Base-by-base conservation (phyloP, 345 rosid species). In the Salix udensis region DNA sequence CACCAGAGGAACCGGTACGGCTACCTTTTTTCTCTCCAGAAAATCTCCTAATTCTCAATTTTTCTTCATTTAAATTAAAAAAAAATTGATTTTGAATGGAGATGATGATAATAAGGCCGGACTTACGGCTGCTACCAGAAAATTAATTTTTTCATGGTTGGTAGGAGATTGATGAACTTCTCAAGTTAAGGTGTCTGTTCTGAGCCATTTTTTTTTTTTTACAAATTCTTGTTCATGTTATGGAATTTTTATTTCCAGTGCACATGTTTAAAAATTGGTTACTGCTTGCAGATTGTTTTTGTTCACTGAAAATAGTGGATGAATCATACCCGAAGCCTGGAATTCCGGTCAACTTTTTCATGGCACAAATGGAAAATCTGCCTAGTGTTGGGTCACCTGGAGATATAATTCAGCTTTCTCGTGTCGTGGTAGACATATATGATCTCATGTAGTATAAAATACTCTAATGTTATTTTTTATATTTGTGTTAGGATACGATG, bases 81-180 rank as follows among this genome's bases (percentile, higher is more conserved):
- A 12, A 77, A 64, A 36, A 28, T 30, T 30, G 28, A 23, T 24
- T 21, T 36, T 16, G 31, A 40, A 69, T 88, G 92, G 94, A 89
- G 2, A 71, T 90, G 94, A 90, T 85, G 94, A 90, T 72, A 76
- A 69, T 62, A 86, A 88, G 94, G 91, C 94, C 92, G 94, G 88
- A 73, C 92, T 86, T 85, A 90, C 91, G 82, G 87, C 92, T 87
- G 91, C 94, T 72, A 70, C 80, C 71, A 19, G 31, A 15, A 37
- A 30, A 24, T 19, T 58, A 23, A 1, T 68, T 40, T 58, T 34
- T 18, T 15, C 31, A 14, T 16, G 24, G 18, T 64, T 58, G 91
- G 94, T 86, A 77, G 92, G 87, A 88, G 92, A 62, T 72, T 90
- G 94, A 88, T 81, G 80, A 82, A 58, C 23, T 61, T 77, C 67